Evolutionary conservation across 1,139 yeast species (phyloP), one percentile per base, ranked within the genome.

Genomic region (Yamadazyma dushanensis): DNA sequence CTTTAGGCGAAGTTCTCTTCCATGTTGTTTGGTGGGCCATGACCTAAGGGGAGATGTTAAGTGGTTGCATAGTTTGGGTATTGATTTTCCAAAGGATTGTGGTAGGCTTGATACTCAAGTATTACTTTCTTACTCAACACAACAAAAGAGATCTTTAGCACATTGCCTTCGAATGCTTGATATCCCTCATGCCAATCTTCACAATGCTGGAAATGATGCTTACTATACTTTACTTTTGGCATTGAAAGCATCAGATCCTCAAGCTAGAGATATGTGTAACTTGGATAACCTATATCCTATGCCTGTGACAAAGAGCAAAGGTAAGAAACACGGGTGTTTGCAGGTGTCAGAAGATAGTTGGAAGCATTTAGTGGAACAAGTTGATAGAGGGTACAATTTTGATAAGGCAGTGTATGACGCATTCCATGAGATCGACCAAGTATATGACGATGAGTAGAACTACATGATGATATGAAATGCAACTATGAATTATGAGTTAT

Each of bases 171-270:
- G 71, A 31, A 57, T 66, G 34, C 63, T 81, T 18, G 63, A 70
- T 6, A 67, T 86, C 5, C 87, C 89, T 0, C 78, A 79, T 52
- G 70, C 82, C 1, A 74, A 68, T 43, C 59, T 84, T 32, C 95
- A 85, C 53, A 86, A 86, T 52, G 95, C 90, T 2, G 90, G 85
- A n/a, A 86, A 86, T 51, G 95, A 86, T 55, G 80, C 94, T 2
- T 81, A 81, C 50, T 82, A 74, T 47, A 84, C 94, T 0, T 55
- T 84, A 32, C 43, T 75, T 19, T 59, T 80, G 22, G 72, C 78
- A 18, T 48, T 81, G 53, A 66, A 69, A 34, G 52, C 80, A 38
- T 61, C 76, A 26, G 87, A 82, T 50, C 82, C 83, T 0, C 58
- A 57, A 16, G 62, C 63, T 14, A 60, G 87, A 43, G 46, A 29